These are phyloP conservation scores for Debaryomyces subglobosus DNA, from an alignment of 1,139 yeast species.

Conservation along the genomic window DNA sequence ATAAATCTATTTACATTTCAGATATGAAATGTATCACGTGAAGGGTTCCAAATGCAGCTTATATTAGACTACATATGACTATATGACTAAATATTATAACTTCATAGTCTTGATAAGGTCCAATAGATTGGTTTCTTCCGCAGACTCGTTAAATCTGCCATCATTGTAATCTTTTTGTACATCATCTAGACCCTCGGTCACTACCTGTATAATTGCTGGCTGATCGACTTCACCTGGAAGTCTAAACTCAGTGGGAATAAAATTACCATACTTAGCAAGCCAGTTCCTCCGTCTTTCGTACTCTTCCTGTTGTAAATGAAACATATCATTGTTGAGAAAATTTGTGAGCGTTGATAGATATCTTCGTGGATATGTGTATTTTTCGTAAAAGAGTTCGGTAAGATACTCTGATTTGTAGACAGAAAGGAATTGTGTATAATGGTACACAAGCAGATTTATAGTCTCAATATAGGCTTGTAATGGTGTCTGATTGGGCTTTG, in stretches of 20 bases:
- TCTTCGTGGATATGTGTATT: constrained; percentile 42
- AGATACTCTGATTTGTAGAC: constrained; percentile 43
- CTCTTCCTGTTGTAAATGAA: constrained; percentile 39
- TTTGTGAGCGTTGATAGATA: constrained; percentile 35
- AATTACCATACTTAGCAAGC: constrained; percentile 45
- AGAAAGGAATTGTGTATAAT: constrained; percentile 39
- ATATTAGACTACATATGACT: not conserved
- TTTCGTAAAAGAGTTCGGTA: constrained; percentile 44
- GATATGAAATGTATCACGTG: not conserved
- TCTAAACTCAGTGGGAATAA: constrained; percentile 44
- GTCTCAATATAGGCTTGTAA: constrained; percentile 29
- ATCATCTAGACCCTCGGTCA: constrained; percentile 47
- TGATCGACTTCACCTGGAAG: constrained; percentile 44
- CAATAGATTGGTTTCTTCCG: constrained; percentile 28
- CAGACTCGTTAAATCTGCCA: constrained; percentile 14
- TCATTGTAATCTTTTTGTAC: constrained; percentile 24
- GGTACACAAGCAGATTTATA: constrained; percentile 35
- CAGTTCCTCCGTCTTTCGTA: constrained; percentile 38
- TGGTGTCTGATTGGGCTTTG: constrained; percentile 19
- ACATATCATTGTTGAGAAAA: constrained; percentile 39
- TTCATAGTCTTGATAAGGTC: constrained; percentile 14
- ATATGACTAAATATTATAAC: not conserved
- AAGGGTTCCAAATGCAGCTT: constrained; percentile 1
- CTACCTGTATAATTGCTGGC: constrained; percentile 45
- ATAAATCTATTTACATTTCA: not conserved